Conservation (phyloP, 306 rosid species). For the cucumber (Cucumis sativus) region Cucumber_9930_V3 NC_026657.2:27247501-27248000, state of each 20-base stretch:
- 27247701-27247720: neutral
- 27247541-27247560: neutral
- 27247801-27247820: neutral
- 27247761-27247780: too few relatives aligned
- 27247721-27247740: neutral
- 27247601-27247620: neutral
- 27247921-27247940: neutral
- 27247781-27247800: neutral
- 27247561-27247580: neutral
- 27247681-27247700: neutral
- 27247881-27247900: neutral
- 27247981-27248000: neutral
- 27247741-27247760: too few relatives aligned
- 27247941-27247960: neutral
- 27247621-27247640: neutral
- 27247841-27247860: neutral
- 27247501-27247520: neutral
- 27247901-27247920: neutral
- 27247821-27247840: neutral
- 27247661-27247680: neutral
- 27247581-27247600: neutral
- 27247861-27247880: neutral
- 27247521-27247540: neutral
- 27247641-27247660: neutral
- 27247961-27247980: neutral